These are phyloP conservation scores for Barnettozyma siamensis DNA, from an alignment of 805 yeast species.

Conservation along the genomic window DNA sequence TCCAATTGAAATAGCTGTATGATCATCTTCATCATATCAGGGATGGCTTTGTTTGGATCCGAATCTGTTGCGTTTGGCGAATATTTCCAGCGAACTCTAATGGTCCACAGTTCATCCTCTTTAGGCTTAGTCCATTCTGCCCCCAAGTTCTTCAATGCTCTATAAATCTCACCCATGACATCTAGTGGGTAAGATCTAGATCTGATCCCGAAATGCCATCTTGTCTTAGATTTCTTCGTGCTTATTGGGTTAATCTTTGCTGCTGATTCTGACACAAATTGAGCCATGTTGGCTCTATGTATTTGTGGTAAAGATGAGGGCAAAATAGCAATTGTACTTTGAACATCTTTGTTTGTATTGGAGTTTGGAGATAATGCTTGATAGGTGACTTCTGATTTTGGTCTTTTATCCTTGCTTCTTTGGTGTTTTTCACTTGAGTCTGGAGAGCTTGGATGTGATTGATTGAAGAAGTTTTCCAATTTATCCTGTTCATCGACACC, in stretches of 20 bases:
- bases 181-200: conserved; percentile 94
- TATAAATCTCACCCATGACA: conserved; percentile 97
- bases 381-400: conserved; percentile 29
- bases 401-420: conserved; percentile 10
- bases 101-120: conserved; percentile 94
- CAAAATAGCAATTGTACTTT: conserved; percentile 82
- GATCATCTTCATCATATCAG: conserved; percentile 93
- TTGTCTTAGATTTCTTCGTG: conserved; percentile 81
- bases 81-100: conserved; percentile 90
- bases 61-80: conserved; percentile 32
- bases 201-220: conserved; percentile 98
- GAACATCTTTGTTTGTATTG: conserved; percentile 25
- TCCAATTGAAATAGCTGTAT: conserved; percentile 94
- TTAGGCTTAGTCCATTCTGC: conserved; percentile 97
- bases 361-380: conserved; percentile 27
- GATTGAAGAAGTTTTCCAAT: conserved; percentile 53
- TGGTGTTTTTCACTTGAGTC: conserved; percentile 14
- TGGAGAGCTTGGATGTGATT: conserved; percentile 43
- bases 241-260: conserved; percentile 47
- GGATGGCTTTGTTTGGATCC: conserved; percentile 28
- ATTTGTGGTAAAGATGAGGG: conserved; percentile 94
- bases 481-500: conserved; percentile 33
- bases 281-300: conserved; percentile 88
- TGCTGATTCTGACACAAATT: conserved; percentile 43
- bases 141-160: conserved; percentile 87